Base-by-base conservation (phyloP, 345 rosid species). In the Corchorus olitorius region DNA sequence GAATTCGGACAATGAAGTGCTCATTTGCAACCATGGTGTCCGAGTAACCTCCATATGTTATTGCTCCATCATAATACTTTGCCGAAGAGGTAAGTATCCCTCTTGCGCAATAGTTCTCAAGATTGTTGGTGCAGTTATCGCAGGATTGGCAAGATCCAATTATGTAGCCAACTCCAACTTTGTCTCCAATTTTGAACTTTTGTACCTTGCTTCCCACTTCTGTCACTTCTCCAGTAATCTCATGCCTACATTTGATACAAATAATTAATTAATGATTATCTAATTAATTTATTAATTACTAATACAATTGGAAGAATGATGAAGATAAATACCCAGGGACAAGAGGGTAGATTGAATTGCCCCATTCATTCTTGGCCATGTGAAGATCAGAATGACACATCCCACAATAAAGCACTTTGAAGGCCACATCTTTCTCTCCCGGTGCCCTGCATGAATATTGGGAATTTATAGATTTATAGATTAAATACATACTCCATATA, bases 81-180 rank as follows among this genome's bases (percentile, higher is more conserved):
- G 6, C 48, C 33, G 56, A 74, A 10, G 76, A 82, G 0, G 89
- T 84, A 8, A 33, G 43, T 39, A 81, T 68, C 76, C 70, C 53
- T 69, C 86, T 81, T 14, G 89, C 84, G 76, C 94, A 89, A 74
- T 82, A 85, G 70, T 87, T 89, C 73, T 91, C 94, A 2, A 79
- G 78, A 35, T 81, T 56, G 41, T 72, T 66, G 35, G 53, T 39
- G 77, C 94, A 90, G 27, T 4, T 70, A 6, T 83, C 82, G 75
- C 92, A 89, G 10, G 89, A 79, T 55, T 45, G 77, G 76, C 94
- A 90, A 7, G 94, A 83, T 43, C 86, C 81, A 12, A 83, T 78
- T 79, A 84, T 65, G 72, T 84, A 88, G 1, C 94, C 91, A 19
- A 87, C 91, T 33, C 89, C 90, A 0, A 89, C 91, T 81, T 63